Base-by-base conservation (phyloP, 2,329 filamentous ascomycete genomes). In the Phialophora tarda region DNA sequence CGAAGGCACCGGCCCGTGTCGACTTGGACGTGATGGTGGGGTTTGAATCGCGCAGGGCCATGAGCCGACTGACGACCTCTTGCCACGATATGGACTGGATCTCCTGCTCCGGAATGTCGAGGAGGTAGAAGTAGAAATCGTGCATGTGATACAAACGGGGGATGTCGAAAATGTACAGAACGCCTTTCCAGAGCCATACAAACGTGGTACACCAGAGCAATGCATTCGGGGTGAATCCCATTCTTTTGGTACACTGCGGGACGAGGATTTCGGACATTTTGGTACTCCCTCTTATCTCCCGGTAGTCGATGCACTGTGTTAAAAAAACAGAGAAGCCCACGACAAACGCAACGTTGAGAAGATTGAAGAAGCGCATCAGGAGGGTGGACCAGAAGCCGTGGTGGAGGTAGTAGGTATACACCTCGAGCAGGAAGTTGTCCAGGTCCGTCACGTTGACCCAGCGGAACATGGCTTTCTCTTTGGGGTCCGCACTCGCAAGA, bases 81-180 rank as follows among this genome's bases (percentile, higher is more conserved):
- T 96, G 92, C 93, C 93, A 97, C 5, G 93, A 94, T 59, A 97
- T 91, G 0, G 92, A 96, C 77, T 97, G 93, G 80, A 97, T 95
- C 73, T 97, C 93, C 64, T 89, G 84, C 75, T 91, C 89, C 2
- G 91, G 91, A 51, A 97, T 92, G 47, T 91, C 90, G 10, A 97
- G 86, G 3, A 97, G 84, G 74, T 96, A 84, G 30, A 88, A 83
- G 75, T 92, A 97, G 77, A 97, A 97, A 76, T 95, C 89, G 70
- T 92, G 91, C 79, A 97, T 89, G 58, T 91, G 85, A 64, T 86
- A 81, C 28, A 97, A 82, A 17, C 91, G 86, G 32, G 89, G 88
- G 28, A 93, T 83, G 73, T 94, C 91, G 51, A 91, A 80, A 53
- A 91, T 79, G 72, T 91, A 90, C 70, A 91, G 88, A 58, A 94